These are phyloP conservation scores for Collybiopsis luxurians DNA, from an alignment of 768 basidiomycete species.

Conservation along the genomic window DNA sequence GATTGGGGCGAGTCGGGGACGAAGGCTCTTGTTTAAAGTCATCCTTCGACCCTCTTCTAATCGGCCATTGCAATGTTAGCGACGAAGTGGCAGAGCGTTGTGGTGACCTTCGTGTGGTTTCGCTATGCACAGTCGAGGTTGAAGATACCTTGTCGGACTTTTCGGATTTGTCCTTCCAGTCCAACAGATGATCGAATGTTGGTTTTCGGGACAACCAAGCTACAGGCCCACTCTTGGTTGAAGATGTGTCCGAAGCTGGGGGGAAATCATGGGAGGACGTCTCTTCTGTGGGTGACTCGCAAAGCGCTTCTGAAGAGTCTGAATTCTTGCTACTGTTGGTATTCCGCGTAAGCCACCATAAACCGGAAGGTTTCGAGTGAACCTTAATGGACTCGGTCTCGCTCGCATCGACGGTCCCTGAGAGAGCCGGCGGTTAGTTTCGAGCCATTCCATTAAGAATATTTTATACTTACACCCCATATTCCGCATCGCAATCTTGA, in stretches of 20 bases:
- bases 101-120: background rate
- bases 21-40: constrained; percentile 20
- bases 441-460: too few relatives aligned
- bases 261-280: constrained; percentile 11
- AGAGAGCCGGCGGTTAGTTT: too few relatives aligned
- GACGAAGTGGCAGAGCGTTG: constrained; percentile 24
- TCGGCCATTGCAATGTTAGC: constrained; percentile 27
- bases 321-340: constrained; percentile 34
- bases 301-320: constrained; percentile 10
- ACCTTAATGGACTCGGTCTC: constrained; percentile 63
- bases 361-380: constrained; percentile 42
- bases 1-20: constrained; percentile 22
- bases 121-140: background rate
- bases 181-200: background rate
- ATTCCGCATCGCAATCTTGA: constrained; percentile 72
- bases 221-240: background rate
- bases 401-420: constrained; percentile 67
- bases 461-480: constrained; percentile 86
- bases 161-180: background rate
- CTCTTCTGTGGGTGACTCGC: constrained; percentile 13
- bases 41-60: constrained; percentile 28
- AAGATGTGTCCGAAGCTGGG: constrained; percentile 12
- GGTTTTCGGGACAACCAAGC: constrained; percentile 7
- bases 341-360: constrained; percentile 54
- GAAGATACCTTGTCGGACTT: constrained; percentile 2